Conservation (phyloP, 2,329 filamentous ascomycete genomes). For the Neofusicoccum umdonicola region DNA sequence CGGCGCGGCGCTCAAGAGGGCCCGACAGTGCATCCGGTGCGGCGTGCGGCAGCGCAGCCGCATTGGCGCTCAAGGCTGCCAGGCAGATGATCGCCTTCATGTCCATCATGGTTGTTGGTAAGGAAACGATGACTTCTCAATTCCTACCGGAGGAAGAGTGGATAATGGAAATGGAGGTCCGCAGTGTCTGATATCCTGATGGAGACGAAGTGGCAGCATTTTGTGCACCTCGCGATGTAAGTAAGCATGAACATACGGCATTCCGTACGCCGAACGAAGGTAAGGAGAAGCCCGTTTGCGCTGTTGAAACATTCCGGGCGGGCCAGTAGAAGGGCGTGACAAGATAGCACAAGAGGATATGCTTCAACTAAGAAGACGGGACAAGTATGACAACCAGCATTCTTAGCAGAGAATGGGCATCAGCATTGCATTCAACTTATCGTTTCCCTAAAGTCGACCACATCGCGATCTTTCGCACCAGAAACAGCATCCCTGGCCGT, state of each 20-base stretch:
- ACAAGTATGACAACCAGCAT: neutral
- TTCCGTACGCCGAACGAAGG: neutral
- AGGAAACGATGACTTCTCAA: neutral
- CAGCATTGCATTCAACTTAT: neutral
- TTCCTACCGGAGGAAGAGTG: neutral
- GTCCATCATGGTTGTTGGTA: neutral
- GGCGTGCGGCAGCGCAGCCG: neutral
- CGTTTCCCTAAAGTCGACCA: neutral
- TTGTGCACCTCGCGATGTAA: neutral
- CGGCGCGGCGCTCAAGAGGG: neutral
- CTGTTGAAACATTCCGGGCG: neutral
- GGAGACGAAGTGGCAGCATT: neutral
- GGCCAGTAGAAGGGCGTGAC: neutral
- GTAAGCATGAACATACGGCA: neutral
- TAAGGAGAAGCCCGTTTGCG: constrained; percentile 5
- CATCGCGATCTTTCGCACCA: neutral
- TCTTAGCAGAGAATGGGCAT: constrained; percentile 1
- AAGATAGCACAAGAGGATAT: neutral
- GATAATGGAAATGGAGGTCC: neutral
- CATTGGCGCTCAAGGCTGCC: constrained; percentile 7
- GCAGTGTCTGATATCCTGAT: neutral
- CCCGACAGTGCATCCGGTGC: neutral
- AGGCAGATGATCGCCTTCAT: constrained; percentile 5
- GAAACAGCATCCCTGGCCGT: neutral
- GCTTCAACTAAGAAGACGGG: neutral